Evolutionary conservation across 805 yeast species (phyloP), one percentile per base, ranked within the genome.

Genomic region (Candida germanica): DNA sequence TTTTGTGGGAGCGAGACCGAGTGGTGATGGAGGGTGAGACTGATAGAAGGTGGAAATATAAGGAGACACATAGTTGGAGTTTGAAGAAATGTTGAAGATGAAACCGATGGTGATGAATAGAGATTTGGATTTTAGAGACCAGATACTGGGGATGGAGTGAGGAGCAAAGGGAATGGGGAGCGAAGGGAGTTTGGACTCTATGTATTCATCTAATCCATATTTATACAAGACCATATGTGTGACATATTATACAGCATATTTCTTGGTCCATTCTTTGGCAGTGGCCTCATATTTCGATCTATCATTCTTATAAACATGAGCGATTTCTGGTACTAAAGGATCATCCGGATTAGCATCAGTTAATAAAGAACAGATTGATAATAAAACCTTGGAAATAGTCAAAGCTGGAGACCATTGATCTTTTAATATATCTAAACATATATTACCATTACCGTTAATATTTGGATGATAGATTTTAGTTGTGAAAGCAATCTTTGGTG

Each of bases 351-450:
- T 91, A 35, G 98, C 98, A 64, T 93, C 98, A 20, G 98, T 91
- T 58, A 93, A 77, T 63, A 93, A 71, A 11, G 98, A 91, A 61
- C 97, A 89, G 56, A 93, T 91, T 22, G 97, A 88, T 51, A 93
- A 75, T 49, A 93, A 75, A 40, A 93, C 96, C 70, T 93, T 93
- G 14, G 98, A 87, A 50, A 93, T 87, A 34, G 98, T 93, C 58
- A 93, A 75, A 24, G 97, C 98, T 17, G 98, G 98, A 17, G 98
- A 89, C 98, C 98, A 93, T 64, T 91, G 95, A 59, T 93, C 98
- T 64, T 91, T 89, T 61, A 93, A 77, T 59, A 93, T 91, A 66
- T 93, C 98, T 49, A 91, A 75, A 75, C 98, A 91, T 56, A 91
- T 91, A 64, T 88, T 83, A 61, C 98, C 98, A 58, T 86, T 87